Evolutionary conservation across 768 basidiomycete genomes (phyloP).

Genomic region (Pulveroboletus sp.): DNA sequence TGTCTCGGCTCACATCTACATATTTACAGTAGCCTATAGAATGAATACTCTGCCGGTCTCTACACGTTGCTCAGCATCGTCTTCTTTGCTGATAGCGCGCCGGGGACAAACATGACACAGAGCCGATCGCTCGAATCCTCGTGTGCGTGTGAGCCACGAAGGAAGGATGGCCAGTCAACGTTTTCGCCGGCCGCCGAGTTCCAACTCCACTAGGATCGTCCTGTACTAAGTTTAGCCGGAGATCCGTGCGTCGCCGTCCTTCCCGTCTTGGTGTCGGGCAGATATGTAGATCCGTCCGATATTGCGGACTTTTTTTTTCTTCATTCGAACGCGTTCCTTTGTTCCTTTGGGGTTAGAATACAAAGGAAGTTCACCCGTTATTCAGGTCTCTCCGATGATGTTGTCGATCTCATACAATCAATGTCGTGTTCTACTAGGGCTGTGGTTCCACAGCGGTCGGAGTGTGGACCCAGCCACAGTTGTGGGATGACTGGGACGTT

Average conservation of each 20-base stretch:
- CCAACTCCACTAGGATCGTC: not conserved
- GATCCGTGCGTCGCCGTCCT: constrained; percentile 2
- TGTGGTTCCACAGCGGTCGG: not conserved
- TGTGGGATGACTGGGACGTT: not conserved
- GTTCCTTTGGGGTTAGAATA: not conserved
- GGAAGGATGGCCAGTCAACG: constrained; percentile 3
- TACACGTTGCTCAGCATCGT: not conserved
- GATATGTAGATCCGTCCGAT: constrained; percentile 8
- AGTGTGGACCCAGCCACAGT: not conserved
- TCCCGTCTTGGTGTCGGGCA: constrained; percentile 1
- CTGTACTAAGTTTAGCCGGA: not conserved
- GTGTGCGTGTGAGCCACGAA: not conserved
- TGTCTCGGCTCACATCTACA: not conserved
- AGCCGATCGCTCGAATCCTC: not conserved
- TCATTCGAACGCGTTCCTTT: not conserved
- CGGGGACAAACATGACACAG: not conserved
- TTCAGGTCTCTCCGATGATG: constrained; percentile 1
- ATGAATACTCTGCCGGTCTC: not conserved
- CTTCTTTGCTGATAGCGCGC: not conserved
- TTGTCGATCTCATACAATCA: constrained; percentile 9
- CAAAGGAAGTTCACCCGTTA: not conserved
- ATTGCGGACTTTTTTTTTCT: not conserved
- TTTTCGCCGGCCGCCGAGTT: not conserved
- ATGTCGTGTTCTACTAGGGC: not conserved
- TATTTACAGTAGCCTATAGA: too few species aligned